A percentile compares a stretch with the other conserved stretches of the same genome.
These are phyloP conservation scores for Phytopythium aichiense DNA, from an alignment of 352 stramenopile species.

Conservation along the genomic window DNA sequence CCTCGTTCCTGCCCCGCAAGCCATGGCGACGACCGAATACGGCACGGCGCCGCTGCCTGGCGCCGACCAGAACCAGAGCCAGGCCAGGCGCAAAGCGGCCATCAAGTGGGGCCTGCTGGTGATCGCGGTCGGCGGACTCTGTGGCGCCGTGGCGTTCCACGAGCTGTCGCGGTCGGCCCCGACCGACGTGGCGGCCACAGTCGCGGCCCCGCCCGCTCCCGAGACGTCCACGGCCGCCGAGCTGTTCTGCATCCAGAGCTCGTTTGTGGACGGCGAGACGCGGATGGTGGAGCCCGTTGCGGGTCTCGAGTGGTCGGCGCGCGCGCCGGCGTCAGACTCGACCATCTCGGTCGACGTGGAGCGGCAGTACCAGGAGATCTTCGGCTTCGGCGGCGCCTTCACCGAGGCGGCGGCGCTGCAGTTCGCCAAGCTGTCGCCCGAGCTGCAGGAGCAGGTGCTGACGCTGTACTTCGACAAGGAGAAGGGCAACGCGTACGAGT, in stretches of 20 bases:
- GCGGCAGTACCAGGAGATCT: slow-evolving; percentile 68
- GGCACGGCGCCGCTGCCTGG: slow-evolving; percentile 1
- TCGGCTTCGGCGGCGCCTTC: slow-evolving; percentile 92
- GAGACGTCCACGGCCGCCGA: background rate
- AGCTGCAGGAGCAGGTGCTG: slow-evolving; percentile 82
- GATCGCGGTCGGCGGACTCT: background rate
- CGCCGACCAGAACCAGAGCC: background rate
- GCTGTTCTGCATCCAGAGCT: slow-evolving; percentile 58
- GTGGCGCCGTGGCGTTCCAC: slow-evolving; percentile 3
- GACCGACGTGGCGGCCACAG: background rate
- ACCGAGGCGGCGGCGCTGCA: slow-evolving; percentile 89
- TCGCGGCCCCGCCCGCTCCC: background rate
- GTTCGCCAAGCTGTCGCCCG: slow-evolving; percentile 71
- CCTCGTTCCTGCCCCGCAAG: background rate
- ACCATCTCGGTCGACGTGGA: slow-evolving; percentile 49
- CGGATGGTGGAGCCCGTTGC: slow-evolving; percentile 62
- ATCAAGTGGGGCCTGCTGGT: slow-evolving; percentile 1
- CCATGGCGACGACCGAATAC: slow-evolving; percentile 7
- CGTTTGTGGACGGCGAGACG: slow-evolving; percentile 45
- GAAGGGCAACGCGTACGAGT: slow-evolving; percentile 77
- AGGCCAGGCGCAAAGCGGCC: background rate
- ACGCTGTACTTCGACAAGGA: slow-evolving; percentile 86
- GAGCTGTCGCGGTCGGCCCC: slow-evolving; percentile 3
- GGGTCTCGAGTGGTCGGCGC: slow-evolving; percentile 38
- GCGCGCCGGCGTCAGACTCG: slow-evolving; percentile 13